Conservation (phyloP, 768 basidiomycete genomes). For the Lactarius vividus region DNA sequence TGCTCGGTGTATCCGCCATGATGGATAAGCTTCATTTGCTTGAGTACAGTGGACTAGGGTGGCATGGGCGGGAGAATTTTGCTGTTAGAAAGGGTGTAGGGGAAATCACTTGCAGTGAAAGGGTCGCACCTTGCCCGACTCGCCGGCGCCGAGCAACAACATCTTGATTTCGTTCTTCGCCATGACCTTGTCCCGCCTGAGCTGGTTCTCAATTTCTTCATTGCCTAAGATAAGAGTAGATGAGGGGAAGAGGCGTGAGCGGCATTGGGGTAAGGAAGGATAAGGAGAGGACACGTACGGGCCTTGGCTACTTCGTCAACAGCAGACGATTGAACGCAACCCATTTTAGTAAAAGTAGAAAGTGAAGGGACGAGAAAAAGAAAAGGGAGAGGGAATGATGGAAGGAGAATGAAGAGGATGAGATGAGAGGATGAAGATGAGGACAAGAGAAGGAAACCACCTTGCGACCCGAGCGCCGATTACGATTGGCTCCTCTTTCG, state of each 20-base stretch:
- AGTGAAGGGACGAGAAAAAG: slow-evolving; percentile 16
- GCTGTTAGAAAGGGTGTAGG: not conserved
- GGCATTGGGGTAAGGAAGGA: not conserved
- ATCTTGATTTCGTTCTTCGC: slow-evolving; percentile 96
- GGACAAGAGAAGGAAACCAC: slow-evolving; percentile 19
- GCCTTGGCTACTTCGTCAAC: slow-evolving; percentile 81
- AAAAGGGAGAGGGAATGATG: slow-evolving; percentile 12
- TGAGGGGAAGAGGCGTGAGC: not conserved
- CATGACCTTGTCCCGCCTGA: slow-evolving; percentile 83
- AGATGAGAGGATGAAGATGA: slow-evolving; percentile 8
- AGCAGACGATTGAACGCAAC: slow-evolving; percentile 68
- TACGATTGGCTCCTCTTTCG: not conserved
- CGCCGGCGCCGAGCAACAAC: slow-evolving; percentile 92
- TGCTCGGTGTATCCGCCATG: slow-evolving; percentile 85
- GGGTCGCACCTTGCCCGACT: slow-evolving; percentile 81
- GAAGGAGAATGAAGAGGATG: slow-evolving; percentile 24
- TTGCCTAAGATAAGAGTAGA: slow-evolving; percentile 53
- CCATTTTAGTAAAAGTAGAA: slow-evolving; percentile 45
- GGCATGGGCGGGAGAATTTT: not conserved
- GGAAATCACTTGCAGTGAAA: not conserved
- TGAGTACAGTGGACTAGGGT: slow-evolving; percentile 79
- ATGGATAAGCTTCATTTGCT: slow-evolving; percentile 98
- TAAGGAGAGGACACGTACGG: slow-evolving; percentile 48
- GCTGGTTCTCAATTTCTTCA: slow-evolving; percentile 91
- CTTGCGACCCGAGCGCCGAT: not conserved